Conservation (phyloP, 768 basidiomycete genomes). For the Lentinula raphanica region DNA sequence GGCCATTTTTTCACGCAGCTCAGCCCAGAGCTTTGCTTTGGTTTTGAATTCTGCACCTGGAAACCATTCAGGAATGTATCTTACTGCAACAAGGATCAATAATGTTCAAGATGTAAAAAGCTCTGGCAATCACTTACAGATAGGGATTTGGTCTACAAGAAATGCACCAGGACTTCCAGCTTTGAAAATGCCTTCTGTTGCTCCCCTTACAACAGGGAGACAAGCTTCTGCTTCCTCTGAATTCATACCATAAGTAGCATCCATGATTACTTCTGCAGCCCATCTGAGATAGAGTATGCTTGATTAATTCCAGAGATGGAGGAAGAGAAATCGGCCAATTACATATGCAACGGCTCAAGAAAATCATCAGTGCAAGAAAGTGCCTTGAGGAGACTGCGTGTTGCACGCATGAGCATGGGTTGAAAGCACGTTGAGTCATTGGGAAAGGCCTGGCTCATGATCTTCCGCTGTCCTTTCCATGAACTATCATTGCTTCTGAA, state of each 20-base stretch:
- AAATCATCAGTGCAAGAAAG: neutral
- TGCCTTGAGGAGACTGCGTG: neutral
- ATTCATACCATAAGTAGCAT: conserved; percentile 24
- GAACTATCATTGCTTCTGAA: neutral
- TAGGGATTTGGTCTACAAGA: conserved; percentile 33
- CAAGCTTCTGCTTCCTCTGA: neutral
- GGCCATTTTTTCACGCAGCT: conserved; percentile 24
- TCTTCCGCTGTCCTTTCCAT: conserved; percentile 1
- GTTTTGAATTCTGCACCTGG: conserved; percentile 44
- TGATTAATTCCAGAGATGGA: neutral
- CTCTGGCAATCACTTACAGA: conserved; percentile 8
- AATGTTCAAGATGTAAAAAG: too few relatives aligned
- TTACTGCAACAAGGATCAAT: conserved; percentile 21
- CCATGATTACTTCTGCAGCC: conserved; percentile 19
- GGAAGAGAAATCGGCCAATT: too few relatives aligned
- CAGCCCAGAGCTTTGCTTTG: conserved; percentile 30
- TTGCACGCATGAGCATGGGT: neutral
- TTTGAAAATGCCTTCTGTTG: conserved; percentile 6
- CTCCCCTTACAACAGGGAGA: conserved; percentile 6
- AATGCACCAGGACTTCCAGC: conserved; percentile 16
- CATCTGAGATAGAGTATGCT: conserved; percentile 3
- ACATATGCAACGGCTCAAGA: neutral
- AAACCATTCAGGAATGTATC: conserved; percentile 40
- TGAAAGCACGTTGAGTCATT: neutral
- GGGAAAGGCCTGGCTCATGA: neutral